Base-by-base conservation (phyloP, 306 rosid genomes). In the Cicer cuneatum region DNA sequence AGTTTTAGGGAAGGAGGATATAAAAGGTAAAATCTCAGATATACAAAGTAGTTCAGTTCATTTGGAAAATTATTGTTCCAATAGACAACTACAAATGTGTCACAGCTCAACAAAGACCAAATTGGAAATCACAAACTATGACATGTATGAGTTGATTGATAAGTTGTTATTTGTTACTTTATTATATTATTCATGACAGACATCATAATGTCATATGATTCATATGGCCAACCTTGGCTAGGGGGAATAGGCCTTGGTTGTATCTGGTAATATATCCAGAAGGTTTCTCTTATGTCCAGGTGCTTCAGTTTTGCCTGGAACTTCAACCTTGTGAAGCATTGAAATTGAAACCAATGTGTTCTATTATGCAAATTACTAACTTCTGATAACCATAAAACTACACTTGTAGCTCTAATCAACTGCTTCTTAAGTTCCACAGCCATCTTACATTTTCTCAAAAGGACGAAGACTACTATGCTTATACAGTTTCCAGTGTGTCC, bases 61-160 rank as follows among this genome's bases (percentile, higher is more conserved):
- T 6, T 14, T 40, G 69, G 38, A 38, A n/a, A 51, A 18, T 15
- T 12, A 56, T 33, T 35, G 21, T 56, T 64, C 49, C 69, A 46
- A 66, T 47, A 33, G 38, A 73, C 33, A 66, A 24, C 75, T 43
- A 72, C 39, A 56, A 58, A 13, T n/a, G 10, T 37, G 67, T 45
- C 8, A 58, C 18, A 46, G 18, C 41, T 73, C 79, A 66, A 54
- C 10, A 47, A 66, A 40, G 63, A 45, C 62, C 29, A 29, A 46
- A 18, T 53, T 15, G 7, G 4, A 52, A 64, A 21, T 37, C 7
- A 19, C 38, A 73, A 33, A 54, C 7, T 19, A 54, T 9, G 37
- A 54, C 37, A 53, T 19, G 7, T 14, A 38, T 14, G 57, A n/a
- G 18, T 47, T 57, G 39, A 64, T 51, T 11, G 49, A 62, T 62